These are phyloP conservation scores for Starmerella floris DNA, from an alignment of 805 yeast genomes.

Conservation along the genomic window DNA sequence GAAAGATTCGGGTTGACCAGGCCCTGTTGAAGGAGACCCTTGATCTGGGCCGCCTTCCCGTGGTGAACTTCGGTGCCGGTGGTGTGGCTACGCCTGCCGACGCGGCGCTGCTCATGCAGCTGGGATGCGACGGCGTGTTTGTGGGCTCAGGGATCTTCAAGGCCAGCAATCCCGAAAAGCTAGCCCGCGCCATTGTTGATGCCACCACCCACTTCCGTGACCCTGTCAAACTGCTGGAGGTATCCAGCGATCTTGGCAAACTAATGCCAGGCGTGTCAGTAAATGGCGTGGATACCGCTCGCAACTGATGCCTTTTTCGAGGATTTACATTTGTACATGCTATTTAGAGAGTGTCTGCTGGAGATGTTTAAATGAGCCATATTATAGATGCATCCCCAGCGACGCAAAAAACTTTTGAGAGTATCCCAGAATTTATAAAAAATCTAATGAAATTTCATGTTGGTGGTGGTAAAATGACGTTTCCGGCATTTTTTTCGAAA, in stretches of 20 bases:
- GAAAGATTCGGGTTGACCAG: slow-evolving; percentile 45
- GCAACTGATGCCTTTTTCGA: not conserved
- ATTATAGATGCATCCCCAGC: too few relatives aligned
- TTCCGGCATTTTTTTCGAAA: too few relatives aligned
- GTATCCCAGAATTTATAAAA: too few relatives aligned
- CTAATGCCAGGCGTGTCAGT: slow-evolving; percentile 63
- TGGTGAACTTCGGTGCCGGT: slow-evolving; percentile 78
- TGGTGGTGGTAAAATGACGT: too few relatives aligned
- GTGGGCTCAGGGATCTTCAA: slow-evolving; percentile 72
- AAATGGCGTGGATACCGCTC: slow-evolving; percentile 21
- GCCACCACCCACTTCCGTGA: slow-evolving; percentile 62
- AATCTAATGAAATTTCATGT: too few relatives aligned
- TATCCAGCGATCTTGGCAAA: slow-evolving; percentile 58
- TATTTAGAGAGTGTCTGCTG: too few relatives aligned
- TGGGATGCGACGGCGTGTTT: slow-evolving; percentile 68
- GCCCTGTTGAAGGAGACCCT: slow-evolving; percentile 38
- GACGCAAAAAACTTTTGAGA: too few relatives aligned
- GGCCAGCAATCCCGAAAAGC: slow-evolving; percentile 54
- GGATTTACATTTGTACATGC: too few relatives aligned
- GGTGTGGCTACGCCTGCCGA: slow-evolving; percentile 83
- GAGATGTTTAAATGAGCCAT: too few relatives aligned
- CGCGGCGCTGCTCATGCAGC: slow-evolving; percentile 71
- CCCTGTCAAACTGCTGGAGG: slow-evolving; percentile 46
- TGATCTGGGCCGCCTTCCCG: slow-evolving; percentile 52
- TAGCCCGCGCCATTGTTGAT: slow-evolving; percentile 67